Evolutionary conservation across 2,329 filamentous ascomycete species (phyloP).

Genomic region (Dothideomycetes sp.): DNA sequence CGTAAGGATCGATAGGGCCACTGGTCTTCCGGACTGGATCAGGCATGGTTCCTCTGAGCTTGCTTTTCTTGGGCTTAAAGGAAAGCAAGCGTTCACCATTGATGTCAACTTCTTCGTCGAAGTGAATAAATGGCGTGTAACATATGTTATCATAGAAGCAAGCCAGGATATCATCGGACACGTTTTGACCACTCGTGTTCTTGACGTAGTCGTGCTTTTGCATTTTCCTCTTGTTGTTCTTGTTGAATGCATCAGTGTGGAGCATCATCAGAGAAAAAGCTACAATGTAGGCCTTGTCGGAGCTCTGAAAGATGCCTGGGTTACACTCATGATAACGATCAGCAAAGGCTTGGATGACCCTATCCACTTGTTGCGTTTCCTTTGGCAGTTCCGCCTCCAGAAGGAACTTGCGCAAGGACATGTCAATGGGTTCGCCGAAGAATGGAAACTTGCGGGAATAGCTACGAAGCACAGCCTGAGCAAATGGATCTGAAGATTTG

Average conservation of each 20-base stretch:
- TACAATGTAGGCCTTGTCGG: constrained; percentile 96
- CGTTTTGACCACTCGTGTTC: constrained; percentile 81
- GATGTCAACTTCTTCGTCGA: constrained; percentile 80
- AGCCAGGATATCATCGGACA: constrained; percentile 85
- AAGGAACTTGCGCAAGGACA: constrained; percentile 88
- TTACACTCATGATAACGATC: constrained; percentile 98
- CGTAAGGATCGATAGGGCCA: constrained; percentile 71
- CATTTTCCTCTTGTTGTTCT: constrained; percentile 99
- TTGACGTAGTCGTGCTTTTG: constrained; percentile 90
- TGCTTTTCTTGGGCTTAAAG: constrained; percentile 59
- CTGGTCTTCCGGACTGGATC: constrained; percentile 65
- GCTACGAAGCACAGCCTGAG: constrained; percentile 71
- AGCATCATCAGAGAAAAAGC: constrained; percentile 93
- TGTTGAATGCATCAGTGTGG: constrained; percentile 99
- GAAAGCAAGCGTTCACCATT: constrained; percentile 62
- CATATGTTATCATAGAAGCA: constrained; percentile 98
- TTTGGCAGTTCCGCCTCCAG: constrained; percentile 96
- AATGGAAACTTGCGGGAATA: constrained; percentile 94
- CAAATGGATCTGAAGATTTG: constrained; percentile 77
- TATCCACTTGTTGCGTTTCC: constrained; percentile 95
- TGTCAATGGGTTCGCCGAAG: constrained; percentile 95
- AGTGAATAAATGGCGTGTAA: constrained; percentile 96
- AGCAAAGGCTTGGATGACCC: constrained; percentile 85
- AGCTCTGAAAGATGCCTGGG: constrained; percentile 80
- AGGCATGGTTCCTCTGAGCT: constrained; percentile 54